Conservation (phyloP, 176 grass and related monocot genomes). For the Carex parvula region DNA sequence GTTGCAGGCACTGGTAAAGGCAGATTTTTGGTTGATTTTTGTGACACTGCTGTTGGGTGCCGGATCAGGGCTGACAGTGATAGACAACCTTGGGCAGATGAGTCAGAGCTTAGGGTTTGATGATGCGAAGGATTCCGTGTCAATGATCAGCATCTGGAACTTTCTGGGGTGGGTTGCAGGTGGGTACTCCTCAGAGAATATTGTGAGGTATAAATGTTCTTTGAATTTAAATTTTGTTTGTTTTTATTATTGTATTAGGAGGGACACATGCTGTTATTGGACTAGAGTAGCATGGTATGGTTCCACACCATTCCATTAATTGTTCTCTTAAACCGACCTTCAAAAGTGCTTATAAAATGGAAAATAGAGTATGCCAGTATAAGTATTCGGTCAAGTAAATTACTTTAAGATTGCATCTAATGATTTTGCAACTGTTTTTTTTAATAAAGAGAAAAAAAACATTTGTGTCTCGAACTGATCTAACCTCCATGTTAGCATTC, state of each 20-base stretch:
- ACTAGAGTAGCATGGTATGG: not conserved
- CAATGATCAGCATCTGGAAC: slow-evolving; percentile 91
- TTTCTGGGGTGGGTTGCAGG: slow-evolving; percentile 86
- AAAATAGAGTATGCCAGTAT: not conserved
- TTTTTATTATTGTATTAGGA: not conserved
- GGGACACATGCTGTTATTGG: not conserved
- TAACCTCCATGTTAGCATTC: not conserved
- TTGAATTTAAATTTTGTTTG: not conserved
- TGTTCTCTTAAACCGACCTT: not conserved
- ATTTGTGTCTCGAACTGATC: not conserved
- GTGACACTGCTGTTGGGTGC: slow-evolving; percentile 68
- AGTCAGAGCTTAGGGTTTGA: slow-evolving; percentile 74
- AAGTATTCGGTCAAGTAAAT: not conserved
- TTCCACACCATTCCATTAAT: not conserved
- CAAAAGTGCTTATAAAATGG: not conserved
- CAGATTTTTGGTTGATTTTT: slow-evolving; percentile 97
- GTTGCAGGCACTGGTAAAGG: slow-evolving; percentile 74
- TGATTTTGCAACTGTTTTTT: not conserved
- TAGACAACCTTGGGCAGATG: slow-evolving; percentile 93
- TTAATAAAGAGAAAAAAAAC: not conserved
- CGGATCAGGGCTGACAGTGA: slow-evolving; percentile 79
- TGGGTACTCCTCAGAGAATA: slow-evolving; percentile 86
- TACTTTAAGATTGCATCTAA: not conserved
- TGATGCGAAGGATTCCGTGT: slow-evolving; percentile 62
- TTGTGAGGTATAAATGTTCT: slow-evolving; percentile 59